Base-by-base conservation (phyloP, 192 early-diverging fungal species). In the Backusella tuberculispora region DNA sequence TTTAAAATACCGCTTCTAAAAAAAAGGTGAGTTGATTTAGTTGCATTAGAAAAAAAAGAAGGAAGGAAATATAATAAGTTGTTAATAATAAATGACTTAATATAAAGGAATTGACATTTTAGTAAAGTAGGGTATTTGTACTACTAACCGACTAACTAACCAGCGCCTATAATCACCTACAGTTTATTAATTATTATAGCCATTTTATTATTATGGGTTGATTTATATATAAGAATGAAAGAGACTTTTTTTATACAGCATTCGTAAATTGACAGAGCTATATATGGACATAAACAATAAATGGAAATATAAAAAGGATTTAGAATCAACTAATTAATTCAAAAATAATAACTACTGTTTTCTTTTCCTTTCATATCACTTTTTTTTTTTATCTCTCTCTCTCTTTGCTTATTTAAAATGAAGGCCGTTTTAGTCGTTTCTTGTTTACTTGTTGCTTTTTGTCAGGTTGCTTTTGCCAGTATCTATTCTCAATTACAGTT, bases 401-500 rank as follows among this genome's bases (percentile, higher is more conserved):
- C 15, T 9, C 8, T 41, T 42, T 24, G 9, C 19, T 41, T 66
- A 41, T 66, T 42, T 66, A 6, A 38, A 38, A 40, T 66, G 37
- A 67, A 42, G 14, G 17, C 41, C 41, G 4, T 10, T 13, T 19
- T 2, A 34, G 29, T 34, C 29, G 29, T 34, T 47, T 47, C 46
- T 47, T 47, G 17, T 3, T 69, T 37, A 26, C 17, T 26, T 47
- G 68, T 29, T 40, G 41, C 19, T 21, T 42, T 13, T 21, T 67
- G 1, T 12, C 76, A 77, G 17, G 19, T 43, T 7, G 42, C 71
- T 0, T 29, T 42, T 5, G 76, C 65, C 10, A 64, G 63, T 37
- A 70, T 77, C 24, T 77, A 56, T 43, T 77, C 76, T 7, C 76
- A 77, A 34, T 43, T 77, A n/a, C 76, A 77, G 42, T 77, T 72